Conservation (phyloP, 2,329 filamentous ascomycete genomes). For the Botrytis deweyae region DNA sequence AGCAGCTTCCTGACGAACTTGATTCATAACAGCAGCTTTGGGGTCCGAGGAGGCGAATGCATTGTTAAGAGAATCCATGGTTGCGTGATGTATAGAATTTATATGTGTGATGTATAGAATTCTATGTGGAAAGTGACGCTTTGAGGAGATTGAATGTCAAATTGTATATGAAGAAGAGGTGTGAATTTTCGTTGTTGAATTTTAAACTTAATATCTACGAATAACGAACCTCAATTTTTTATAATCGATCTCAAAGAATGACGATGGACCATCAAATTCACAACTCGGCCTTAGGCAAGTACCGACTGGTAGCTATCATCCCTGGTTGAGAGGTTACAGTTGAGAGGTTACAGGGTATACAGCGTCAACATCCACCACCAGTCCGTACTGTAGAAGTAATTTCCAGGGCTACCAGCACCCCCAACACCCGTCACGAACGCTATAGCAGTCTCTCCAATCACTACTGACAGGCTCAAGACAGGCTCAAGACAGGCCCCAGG, state of each 20-base stretch:
- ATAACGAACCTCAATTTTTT: not conserved
- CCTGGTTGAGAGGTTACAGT: not conserved
- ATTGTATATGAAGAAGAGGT: not conserved
- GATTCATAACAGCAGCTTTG: conserved; percentile 50
- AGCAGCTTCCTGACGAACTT: conserved; percentile 56
- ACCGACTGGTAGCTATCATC: not conserved
- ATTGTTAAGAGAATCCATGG: conserved; percentile 18
- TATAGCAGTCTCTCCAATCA: not conserved
- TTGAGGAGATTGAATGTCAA: not conserved
- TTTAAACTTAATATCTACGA: not conserved
- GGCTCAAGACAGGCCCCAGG: not conserved
- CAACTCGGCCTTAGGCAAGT: conserved; percentile 10
- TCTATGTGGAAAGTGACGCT: not conserved
- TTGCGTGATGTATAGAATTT: too few species aligned
- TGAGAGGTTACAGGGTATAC: not conserved
- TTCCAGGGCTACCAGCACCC: not conserved
- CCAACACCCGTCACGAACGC: not conserved
- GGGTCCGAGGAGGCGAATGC: conserved; percentile 29
- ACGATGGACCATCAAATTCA: not conserved
- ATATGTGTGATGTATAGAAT: not conserved
- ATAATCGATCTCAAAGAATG: not conserved
- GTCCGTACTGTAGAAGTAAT: not conserved
- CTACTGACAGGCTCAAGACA: not conserved
- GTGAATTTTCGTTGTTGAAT: not conserved
- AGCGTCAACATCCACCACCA: not conserved